Evolutionary conservation across 2,329 filamentous ascomycete genomes (phyloP).

Genomic region (Colletotrichum lindemuthianum): DNA sequence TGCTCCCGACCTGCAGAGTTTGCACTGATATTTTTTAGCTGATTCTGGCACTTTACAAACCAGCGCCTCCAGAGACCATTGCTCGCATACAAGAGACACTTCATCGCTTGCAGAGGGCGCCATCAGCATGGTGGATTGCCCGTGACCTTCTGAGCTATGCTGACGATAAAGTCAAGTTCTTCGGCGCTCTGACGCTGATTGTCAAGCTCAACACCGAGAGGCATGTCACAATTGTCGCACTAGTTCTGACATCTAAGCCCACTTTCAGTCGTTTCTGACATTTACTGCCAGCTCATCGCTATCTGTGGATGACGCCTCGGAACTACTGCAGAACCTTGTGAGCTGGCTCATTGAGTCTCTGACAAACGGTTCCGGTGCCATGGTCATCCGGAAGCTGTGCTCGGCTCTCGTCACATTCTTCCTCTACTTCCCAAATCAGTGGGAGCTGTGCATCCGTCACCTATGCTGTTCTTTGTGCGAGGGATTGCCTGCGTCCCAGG

Average conservation of each 20-base stretch:
- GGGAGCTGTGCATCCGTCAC: conserved; percentile 74
- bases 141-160: conserved; percentile 76
- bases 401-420: conserved; percentile 82
- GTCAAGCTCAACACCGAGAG: conserved; percentile 95
- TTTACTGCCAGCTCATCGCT: conserved; percentile 55
- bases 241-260: conserved; percentile 13
- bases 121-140: conserved; percentile 86
- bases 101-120: conserved; percentile 80
- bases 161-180: conserved; percentile 85
- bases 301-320: conserved; percentile 65
- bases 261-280: not conserved
- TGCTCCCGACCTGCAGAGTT: no score
- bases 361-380: conserved; percentile 59
- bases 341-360: conserved; percentile 70
- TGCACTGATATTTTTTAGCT: conserved; percentile 44
- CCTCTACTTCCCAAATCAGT: conserved; percentile 73
- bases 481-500: conserved; percentile 38
- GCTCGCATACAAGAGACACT: conserved; percentile 75
- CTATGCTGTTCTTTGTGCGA: conserved; percentile 56
- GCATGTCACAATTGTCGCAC: conserved; percentile 45
- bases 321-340: conserved; percentile 69
- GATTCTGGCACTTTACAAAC: conserved; percentile 64
- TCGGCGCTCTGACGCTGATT: conserved; percentile 90
- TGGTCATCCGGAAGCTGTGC: conserved; percentile 79
- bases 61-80: conserved; percentile 59